Evolutionary conservation across 805 yeast genomes (phyloP).

Genomic region (Zygosaccharomyces siamensis): DNA sequence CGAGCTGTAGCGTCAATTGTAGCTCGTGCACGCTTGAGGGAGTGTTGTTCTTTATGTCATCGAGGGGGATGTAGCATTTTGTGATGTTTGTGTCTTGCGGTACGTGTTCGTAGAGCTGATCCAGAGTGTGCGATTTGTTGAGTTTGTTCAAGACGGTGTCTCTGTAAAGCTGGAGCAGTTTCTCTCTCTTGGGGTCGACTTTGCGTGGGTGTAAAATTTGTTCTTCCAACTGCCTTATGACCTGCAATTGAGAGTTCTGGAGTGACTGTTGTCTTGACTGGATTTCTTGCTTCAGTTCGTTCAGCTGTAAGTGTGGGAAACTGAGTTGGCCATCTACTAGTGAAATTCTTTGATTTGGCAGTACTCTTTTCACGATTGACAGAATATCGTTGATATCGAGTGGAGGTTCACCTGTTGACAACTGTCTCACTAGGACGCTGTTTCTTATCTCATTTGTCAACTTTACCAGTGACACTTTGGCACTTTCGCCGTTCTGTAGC

Average conservation of each 20-base stretch:
- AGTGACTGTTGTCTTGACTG: slow-evolving; percentile 20
- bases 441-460: slow-evolving; percentile 33
- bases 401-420: slow-evolving; percentile 22
- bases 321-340: slow-evolving; percentile 33
- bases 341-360: slow-evolving; percentile 31
- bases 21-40: slow-evolving; percentile 32
- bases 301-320: slow-evolving; percentile 30
- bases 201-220: slow-evolving; percentile 15
- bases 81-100: slow-evolving; percentile 6
- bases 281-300: slow-evolving; percentile 18
- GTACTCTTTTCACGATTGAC: slow-evolving; percentile 25
- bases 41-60: slow-evolving; percentile 23
- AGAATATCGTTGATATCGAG: slow-evolving; percentile 32
- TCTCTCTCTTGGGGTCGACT: slow-evolving; percentile 30
- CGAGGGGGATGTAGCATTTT: slow-evolving; percentile 14
- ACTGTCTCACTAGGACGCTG: slow-evolving; percentile 25
- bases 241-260: slow-evolving; percentile 14
- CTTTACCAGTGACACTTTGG: slow-evolving; percentile 31
- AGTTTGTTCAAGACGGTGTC: slow-evolving; percentile 33
- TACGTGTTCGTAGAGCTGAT: slow-evolving; percentile 16
- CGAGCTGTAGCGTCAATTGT: slow-evolving; percentile 30
- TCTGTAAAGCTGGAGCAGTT: slow-evolving; percentile 29
- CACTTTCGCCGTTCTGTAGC: slow-evolving; percentile 14
- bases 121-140: slow-evolving; percentile 17
- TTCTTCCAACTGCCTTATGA: slow-evolving; percentile 20